Evolutionary conservation across 1,139 yeast species (phyloP).

Genomic region (Kluyveromyces marxianus): DNA sequence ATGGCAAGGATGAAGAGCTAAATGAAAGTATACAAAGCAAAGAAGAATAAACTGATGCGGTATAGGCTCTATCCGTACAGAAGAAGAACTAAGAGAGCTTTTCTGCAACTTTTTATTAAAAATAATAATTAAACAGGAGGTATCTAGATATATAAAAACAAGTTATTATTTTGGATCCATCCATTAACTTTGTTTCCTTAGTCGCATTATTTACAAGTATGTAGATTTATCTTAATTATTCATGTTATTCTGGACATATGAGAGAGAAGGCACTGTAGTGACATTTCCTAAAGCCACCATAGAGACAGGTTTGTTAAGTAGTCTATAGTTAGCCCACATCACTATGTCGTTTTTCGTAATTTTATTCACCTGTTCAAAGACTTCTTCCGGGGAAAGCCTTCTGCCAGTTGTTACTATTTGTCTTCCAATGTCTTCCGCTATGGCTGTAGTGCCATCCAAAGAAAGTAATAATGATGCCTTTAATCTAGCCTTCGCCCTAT

Average conservation of each 20-base stretch:
- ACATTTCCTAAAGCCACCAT: slow-evolving; percentile 87
- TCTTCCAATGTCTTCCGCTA: slow-evolving; percentile 97
- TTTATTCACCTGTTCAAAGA: slow-evolving; percentile 72
- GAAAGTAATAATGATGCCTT: slow-evolving; percentile 87
- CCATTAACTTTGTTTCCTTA: neutral
- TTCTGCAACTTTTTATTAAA: neutral
- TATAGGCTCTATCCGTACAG: neutral
- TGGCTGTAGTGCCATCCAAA: slow-evolving; percentile 89
- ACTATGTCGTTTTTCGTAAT: slow-evolving; percentile 76
- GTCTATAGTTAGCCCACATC: slow-evolving; percentile 80
- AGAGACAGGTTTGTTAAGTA: slow-evolving; percentile 75
- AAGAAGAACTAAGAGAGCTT: neutral
- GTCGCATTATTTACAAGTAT: neutral
- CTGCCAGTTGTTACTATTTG: slow-evolving; percentile 93
- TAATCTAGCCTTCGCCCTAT: slow-evolving; percentile 87
- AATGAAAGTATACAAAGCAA: slow-evolving; percentile 16
- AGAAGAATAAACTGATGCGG: slow-evolving; percentile 4
- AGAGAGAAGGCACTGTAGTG: slow-evolving; percentile 33
- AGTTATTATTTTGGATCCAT: too few species aligned
- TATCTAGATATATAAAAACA: neutral
- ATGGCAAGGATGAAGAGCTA: slow-evolving; percentile 28
- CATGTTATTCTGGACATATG: slow-evolving; percentile 19
- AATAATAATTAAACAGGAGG: neutral
- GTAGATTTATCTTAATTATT: slow-evolving; percentile 10
- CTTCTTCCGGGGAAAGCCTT: slow-evolving; percentile 86